phyloP scores from a whole-genome alignment of 306 rosid species.

The Trifolium subterraneum region DNA sequence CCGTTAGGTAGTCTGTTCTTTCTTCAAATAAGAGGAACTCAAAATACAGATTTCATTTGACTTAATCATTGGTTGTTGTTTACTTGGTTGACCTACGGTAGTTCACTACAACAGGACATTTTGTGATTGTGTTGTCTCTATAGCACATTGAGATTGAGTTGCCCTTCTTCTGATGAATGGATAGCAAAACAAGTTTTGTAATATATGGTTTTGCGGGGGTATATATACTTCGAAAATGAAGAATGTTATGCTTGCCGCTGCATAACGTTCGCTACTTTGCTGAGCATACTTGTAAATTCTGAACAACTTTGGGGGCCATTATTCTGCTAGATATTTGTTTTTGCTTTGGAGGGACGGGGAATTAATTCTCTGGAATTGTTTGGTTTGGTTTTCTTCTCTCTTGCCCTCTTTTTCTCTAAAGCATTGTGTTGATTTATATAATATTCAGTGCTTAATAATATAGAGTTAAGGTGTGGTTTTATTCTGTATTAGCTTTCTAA shows the following conservation, averaged over 20 bases:
- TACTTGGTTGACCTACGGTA: slow-evolving; percentile 41
- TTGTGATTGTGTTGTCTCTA: slow-evolving; percentile 45
- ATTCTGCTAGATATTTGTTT: slow-evolving; percentile 50
- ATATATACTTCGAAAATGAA: slow-evolving; percentile 39
- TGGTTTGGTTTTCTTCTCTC: slow-evolving; percentile 57
- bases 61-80: slow-evolving; percentile 42
- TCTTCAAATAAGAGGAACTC: slow-evolving; percentile 40
- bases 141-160: slow-evolving; percentile 35
- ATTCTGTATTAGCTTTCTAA: slow-evolving; percentile 21
- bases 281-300: slow-evolving; percentile 56
- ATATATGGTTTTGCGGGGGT: slow-evolving; percentile 37
- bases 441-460: slow-evolving; percentile 34
- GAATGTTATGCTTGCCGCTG: slow-evolving; percentile 47
- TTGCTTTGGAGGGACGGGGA: slow-evolving; percentile 54
- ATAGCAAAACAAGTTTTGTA: slow-evolving; percentile 29
- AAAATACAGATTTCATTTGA: slow-evolving; percentile 35
- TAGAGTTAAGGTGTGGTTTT: slow-evolving; percentile 16
- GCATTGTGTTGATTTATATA: slow-evolving; percentile 32
- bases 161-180: slow-evolving; percentile 42
- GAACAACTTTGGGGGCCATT: slow-evolving; percentile 58
- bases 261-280: slow-evolving; percentile 51
- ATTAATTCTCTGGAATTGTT: slow-evolving; percentile 49
- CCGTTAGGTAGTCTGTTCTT: slow-evolving; percentile 33
- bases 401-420: slow-evolving; percentile 18
- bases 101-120: slow-evolving; percentile 41